These are phyloP conservation scores for Aspergillus pseudoterreus DNA, from an alignment of 2,329 filamentous ascomycete genomes.

Conservation along the genomic window DNA sequence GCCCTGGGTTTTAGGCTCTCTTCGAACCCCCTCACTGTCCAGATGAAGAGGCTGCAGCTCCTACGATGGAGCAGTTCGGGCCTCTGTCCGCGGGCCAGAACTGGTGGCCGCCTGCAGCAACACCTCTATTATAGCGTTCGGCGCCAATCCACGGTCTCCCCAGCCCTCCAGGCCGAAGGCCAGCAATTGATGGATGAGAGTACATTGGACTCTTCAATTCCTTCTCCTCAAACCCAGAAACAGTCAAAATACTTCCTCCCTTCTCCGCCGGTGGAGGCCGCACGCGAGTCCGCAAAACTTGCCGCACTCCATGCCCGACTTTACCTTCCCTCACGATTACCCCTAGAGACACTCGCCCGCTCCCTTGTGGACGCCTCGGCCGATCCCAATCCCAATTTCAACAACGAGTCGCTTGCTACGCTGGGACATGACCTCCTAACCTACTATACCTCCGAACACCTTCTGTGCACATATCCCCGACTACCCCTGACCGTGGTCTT, in stretches of 20 bases:
- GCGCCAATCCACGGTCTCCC: constrained; percentile 40
- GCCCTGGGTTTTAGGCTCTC: not conserved
- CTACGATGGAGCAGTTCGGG: constrained; percentile 50
- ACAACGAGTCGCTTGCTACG: constrained; percentile 79
- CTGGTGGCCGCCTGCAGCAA: constrained; percentile 36
- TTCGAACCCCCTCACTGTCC: constrained; percentile 18
- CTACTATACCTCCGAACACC: constrained; percentile 84
- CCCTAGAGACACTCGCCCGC: constrained; percentile 79
- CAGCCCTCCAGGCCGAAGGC: constrained; percentile 23
- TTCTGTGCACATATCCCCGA: constrained; percentile 85
- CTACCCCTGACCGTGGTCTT: constrained; percentile 85
- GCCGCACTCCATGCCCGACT: constrained; percentile 88
- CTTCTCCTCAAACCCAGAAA: constrained; percentile 23
- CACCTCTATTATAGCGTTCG: constrained; percentile 33
- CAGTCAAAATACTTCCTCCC: constrained; percentile 51
- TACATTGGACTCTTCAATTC: constrained; percentile 21
- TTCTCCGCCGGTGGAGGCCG: constrained; percentile 66
- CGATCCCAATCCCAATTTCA: constrained; percentile 74
- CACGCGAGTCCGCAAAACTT: constrained; percentile 77
- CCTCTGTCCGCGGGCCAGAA: constrained; percentile 46
- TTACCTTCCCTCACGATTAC: constrained; percentile 74
- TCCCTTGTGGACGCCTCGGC: constrained; percentile 82
- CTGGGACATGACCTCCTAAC: constrained; percentile 79
- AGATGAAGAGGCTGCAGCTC: constrained; percentile 51
- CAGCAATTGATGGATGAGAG: constrained; percentile 26